These are phyloP conservation scores for Buddleja alternifolia DNA, from an alignment of 257 asterid genomes.

Conservation along the genomic window DNA sequence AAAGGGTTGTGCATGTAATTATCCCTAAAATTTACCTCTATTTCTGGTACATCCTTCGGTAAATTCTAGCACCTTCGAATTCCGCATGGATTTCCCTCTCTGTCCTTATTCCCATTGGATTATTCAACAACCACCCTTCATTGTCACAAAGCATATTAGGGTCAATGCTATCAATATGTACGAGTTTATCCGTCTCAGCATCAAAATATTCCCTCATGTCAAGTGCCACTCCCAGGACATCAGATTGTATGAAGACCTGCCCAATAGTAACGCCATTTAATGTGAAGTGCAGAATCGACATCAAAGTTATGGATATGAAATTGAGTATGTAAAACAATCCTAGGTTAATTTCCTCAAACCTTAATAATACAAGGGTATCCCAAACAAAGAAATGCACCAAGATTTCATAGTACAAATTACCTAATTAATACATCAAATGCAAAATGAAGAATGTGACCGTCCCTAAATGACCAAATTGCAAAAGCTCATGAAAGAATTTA, in stretches of 20 bases:
- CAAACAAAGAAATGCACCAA: neutral
- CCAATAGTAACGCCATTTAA: slow-evolving; percentile 22
- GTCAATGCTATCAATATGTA: slow-evolving; percentile 50
- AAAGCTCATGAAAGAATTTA: too few species aligned
- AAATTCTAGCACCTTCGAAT: slow-evolving; percentile 75
- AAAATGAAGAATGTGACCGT: too few species aligned
- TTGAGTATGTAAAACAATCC: neutral
- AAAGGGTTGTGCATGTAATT: too few species aligned
- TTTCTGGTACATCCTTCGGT: slow-evolving; percentile 77
- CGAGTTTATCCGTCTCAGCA: slow-evolving; percentile 52
- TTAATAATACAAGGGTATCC: too few species aligned
- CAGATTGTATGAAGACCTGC: slow-evolving; percentile 89
- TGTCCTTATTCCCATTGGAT: slow-evolving; percentile 88
- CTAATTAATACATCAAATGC: neutral
- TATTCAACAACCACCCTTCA: slow-evolving; percentile 84
- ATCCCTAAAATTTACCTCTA: slow-evolving; percentile 22
- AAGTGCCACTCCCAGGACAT: slow-evolving; percentile 77
- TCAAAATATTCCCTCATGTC: slow-evolving; percentile 86
- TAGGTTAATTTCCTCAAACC: neutral
- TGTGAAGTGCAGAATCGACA: neutral
- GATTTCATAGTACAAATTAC: neutral
- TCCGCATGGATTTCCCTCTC: slow-evolving; percentile 94
- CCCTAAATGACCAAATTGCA: too few species aligned
- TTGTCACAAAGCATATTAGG: slow-evolving; percentile 49
- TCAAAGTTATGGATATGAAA: neutral